Conservation (phyloP, 1,139 yeast species). For the Blastobotrys capitulatus region DNA sequence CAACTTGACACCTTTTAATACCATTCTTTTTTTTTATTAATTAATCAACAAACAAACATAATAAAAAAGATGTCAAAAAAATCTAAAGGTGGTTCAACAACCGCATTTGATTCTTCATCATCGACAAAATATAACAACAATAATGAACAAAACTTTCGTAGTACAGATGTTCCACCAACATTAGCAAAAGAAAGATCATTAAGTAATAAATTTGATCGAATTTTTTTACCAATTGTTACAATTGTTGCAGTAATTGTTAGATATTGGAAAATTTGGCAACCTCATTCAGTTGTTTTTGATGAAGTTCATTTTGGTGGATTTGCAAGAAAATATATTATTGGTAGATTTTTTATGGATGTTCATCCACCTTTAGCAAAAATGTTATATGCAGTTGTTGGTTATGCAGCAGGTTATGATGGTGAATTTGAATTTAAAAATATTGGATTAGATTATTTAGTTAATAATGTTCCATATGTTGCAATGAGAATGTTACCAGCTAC, state of each 20-base stretch:
- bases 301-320: conserved; percentile 77
- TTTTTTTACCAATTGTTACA: conserved; percentile 45
- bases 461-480: conserved; percentile 77
- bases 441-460: conserved; percentile 70
- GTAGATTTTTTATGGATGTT: conserved; percentile 84
- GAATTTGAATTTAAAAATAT: conserved; percentile 83
- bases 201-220: conserved; percentile 22
- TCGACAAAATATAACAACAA: no score
- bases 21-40: background rate
- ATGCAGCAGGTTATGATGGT: conserved; percentile 85
- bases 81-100: conserved; percentile 1
- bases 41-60: background rate
- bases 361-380: conserved; percentile 98
- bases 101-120: background rate
- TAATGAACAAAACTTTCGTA: conserved; percentile 25
- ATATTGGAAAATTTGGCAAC: conserved; percentile 54
- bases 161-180: conserved; percentile 42
- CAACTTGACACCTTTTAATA: background rate
- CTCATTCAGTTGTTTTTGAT: conserved; percentile 85
- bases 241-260: conserved; percentile 54
- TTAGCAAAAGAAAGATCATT: conserved; percentile 32
- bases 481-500: conserved; percentile 87
- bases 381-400: conserved; percentile 86
- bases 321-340: conserved; percentile 56
- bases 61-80: background rate